Evolutionary conservation across 805 yeast genomes (phyloP), one percentile per base, ranked within the genome.

Genomic region (Starmerella sirachaensis): DNA sequence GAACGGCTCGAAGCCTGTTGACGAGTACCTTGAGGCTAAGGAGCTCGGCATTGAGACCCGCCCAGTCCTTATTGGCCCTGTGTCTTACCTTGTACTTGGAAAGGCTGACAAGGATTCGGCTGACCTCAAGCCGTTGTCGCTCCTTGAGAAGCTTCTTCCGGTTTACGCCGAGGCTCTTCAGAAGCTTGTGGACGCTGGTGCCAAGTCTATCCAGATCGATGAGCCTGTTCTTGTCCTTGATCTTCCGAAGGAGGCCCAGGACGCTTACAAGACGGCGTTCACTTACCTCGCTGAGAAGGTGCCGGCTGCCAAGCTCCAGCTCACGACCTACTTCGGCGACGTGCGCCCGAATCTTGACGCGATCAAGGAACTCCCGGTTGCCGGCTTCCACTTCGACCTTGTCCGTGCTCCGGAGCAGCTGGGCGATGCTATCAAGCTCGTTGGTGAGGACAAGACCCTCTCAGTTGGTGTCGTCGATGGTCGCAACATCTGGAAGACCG

Each of bases 401-500:
- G 88, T 76, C 64, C 85, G 96, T 73, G 79, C 75, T 54, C 94
- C 97, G 58, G 94, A 83, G 65, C 98, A 91, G 74, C 76, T 91
- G 52, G 88, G 83, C 42, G 82, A 75, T 40, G 93, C 82, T 55
- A 66, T 72, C 45, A 66, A 72, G 42, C 68, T 80, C 57, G 66
- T 88, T 43, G 61, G 70, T 51, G 72, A 68, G 48, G 66, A 74
- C 50, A 94, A 91, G 72, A 67, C 70, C 48, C 71, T 91, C 60
- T 88, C 97, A 46, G 94, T 80, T 51, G 98, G 98, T 83, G 74
- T 91, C 56, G 86, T 91, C 58, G 93, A 85, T 59, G 98, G 98
- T 69, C 85, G 98, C 76, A 91, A 91, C 78, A 84, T 91, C 69
- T 91, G 98, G 98, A 91, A 91, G 76, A 79, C 93, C 65, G 80